phyloP scores from a whole-genome alignment of 2,329 filamentous ascomycete species.

The Fusarium musae region DNA sequence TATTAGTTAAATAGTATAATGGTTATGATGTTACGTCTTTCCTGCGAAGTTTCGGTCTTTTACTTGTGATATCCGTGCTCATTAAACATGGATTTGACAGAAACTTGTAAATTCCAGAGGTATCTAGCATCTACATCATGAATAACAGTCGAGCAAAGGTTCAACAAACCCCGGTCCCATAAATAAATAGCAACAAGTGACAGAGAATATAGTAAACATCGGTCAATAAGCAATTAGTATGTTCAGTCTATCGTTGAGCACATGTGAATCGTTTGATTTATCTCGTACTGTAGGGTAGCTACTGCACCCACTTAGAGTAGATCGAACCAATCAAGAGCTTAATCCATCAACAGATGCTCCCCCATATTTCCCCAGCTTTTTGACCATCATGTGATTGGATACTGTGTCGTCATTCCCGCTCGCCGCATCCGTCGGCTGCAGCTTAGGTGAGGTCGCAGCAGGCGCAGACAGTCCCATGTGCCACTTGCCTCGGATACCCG shows the following conservation, averaged over 20 bases:
- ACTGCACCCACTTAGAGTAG: no score
- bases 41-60: no score
- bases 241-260: background rate
- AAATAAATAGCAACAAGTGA: fast-evolving
- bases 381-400: slow-evolving; percentile 41
- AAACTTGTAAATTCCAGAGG: no score
- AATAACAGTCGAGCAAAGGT: no score
- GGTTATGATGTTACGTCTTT: background rate
- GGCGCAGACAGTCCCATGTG: slow-evolving; percentile 38
- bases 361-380: slow-evolving; percentile 45
- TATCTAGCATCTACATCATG: no score
- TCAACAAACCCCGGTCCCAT: no score
- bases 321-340: slow-evolving; percentile 14
- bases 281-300: slow-evolving; percentile 1
- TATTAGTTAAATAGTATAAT: background rate
- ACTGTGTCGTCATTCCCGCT: slow-evolving; percentile 45
- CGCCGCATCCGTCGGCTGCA: slow-evolving; percentile 41
- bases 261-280: background rate
- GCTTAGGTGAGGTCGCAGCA: slow-evolving; percentile 29
- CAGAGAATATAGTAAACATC: background rate
- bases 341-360: slow-evolving; percentile 1
- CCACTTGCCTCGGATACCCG: slow-evolving; percentile 44
- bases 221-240: background rate
- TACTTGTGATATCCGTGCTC: background rate
- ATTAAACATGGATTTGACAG: fast-evolving